These are phyloP conservation scores for Exophiala viscosa DNA, from an alignment of 2,329 filamentous ascomycete genomes.

Conservation along the genomic window DNA sequence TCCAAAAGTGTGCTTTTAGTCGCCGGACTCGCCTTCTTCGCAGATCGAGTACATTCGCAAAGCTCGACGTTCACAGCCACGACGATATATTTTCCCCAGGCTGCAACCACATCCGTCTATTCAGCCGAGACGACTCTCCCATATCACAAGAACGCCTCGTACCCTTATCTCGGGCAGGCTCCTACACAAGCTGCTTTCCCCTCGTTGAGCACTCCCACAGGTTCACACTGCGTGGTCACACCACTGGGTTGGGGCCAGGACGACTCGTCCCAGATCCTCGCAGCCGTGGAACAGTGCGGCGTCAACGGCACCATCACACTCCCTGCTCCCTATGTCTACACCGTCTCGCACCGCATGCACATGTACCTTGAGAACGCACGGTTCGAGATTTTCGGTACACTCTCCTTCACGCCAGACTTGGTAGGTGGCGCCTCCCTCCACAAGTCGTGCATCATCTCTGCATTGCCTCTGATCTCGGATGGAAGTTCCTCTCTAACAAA, in stretches of 20 bases:
- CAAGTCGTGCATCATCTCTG: too few relatives aligned
- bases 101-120: conserved; percentile 1
- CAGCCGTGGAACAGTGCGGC: conserved; percentile 1
- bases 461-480: too few relatives aligned
- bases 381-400: conserved; percentile 3
- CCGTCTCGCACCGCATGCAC: conserved; percentile 3
- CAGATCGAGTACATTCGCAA: background rate
- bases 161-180: conserved; percentile 4
- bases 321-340: conserved; percentile 3
- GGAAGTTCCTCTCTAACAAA: too few relatives aligned
- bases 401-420: conserved; percentile 3
- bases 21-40: background rate
- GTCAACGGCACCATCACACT: conserved; percentile 7
- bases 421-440: too few relatives aligned
- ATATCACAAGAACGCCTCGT: conserved; percentile 8
- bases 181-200: background rate
- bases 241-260: conserved; percentile 5
- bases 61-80: background rate
- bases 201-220: background rate
- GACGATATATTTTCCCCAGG: conserved; percentile 1
- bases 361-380: conserved; percentile 5
- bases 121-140: conserved; percentile 3
- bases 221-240: background rate
- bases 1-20: background rate
- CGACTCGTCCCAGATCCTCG: conserved; percentile 9